A percentile compares a stretch with the other conserved stretches of the same genome.
These are phyloP conservation scores for Polytrichum commune DNA, from an alignment of 225 moss, liverwort and hornwort species.

Conservation along the genomic window DNA sequence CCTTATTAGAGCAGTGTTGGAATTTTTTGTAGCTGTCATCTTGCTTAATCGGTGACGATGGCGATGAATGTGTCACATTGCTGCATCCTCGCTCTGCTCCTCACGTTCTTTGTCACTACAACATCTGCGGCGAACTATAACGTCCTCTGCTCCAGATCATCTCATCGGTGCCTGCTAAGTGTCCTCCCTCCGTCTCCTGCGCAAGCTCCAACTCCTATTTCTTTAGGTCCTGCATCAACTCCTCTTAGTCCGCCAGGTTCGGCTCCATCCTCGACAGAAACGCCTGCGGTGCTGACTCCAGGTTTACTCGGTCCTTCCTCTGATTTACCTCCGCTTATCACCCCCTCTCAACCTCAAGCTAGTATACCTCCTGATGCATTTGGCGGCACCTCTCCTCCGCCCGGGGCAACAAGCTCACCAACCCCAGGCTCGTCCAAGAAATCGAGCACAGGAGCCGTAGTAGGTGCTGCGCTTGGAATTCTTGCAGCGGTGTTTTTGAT, in stretches of 20 bases:
- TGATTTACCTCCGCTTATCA: neutral
- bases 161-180: neutral
- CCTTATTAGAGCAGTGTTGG: no score
- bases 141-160: neutral
- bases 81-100: neutral
- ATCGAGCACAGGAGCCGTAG: neutral
- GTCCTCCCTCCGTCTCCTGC: neutral
- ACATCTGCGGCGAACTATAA: neutral
- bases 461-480: neutral
- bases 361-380: neutral
- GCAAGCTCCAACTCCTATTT: neutral
- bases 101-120: neutral
- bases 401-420: neutral
- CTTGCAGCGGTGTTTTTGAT: neutral
- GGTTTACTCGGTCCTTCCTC: neutral
- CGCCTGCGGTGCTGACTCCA: neutral
- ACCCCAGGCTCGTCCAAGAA: neutral
- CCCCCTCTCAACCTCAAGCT: neutral
- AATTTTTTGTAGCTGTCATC: no score
- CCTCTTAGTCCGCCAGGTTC: neutral
- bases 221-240: neutral
- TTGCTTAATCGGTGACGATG: no score
- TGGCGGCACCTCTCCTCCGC: neutral
- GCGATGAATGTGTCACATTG: no score
- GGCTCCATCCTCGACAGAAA: neutral